A percentile compares a stretch with the other conserved stretches of the same genome.
Conservation (phyloP, 495 filamentous ascomycete genomes). For the Aspergillus avenaceus region DNA sequence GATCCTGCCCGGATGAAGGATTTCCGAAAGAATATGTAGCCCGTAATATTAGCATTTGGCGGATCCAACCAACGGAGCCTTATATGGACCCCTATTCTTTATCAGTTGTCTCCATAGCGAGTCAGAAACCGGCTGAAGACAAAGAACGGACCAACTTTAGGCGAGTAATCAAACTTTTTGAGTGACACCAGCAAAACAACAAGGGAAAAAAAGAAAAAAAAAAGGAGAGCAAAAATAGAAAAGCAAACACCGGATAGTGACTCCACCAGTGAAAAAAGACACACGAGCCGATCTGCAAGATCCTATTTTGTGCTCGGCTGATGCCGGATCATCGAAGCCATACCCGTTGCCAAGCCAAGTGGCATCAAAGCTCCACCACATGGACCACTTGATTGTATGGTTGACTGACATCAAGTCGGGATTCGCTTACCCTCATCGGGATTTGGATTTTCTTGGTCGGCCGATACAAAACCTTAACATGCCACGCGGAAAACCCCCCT, state of each 20-base stretch:
- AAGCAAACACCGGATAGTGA: too few species aligned
- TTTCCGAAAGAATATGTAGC: too few species aligned
- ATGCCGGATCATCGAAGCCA: constrained; percentile 6
- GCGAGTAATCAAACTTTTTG: background rate
- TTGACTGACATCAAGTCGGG: constrained; percentile 9
- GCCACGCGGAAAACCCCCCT: background rate
- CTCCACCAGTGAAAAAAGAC: too few species aligned
- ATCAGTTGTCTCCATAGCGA: too few species aligned
- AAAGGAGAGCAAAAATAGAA: background rate
- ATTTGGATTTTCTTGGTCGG: background rate
- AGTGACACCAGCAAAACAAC: background rate
- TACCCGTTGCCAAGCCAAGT: constrained; percentile 8
- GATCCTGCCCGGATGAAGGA: constrained; percentile 5
- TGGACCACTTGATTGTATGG: constrained; percentile 3
- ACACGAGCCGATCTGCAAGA: constrained; percentile 4
- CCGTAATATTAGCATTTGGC: too few species aligned
- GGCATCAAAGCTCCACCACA: background rate
- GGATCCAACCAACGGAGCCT: too few species aligned
- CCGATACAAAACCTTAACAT: background rate
- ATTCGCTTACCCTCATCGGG: constrained; percentile 9
- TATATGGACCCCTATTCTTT: too few species aligned
- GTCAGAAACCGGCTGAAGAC: too few species aligned
- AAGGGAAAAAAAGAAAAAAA: background rate
- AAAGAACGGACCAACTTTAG: too few species aligned
- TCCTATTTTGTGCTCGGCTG: background rate